Evolutionary conservation across 148 eudicot genomes (phyloP).

Genomic region (Rhododendron williamsianum): DNA sequence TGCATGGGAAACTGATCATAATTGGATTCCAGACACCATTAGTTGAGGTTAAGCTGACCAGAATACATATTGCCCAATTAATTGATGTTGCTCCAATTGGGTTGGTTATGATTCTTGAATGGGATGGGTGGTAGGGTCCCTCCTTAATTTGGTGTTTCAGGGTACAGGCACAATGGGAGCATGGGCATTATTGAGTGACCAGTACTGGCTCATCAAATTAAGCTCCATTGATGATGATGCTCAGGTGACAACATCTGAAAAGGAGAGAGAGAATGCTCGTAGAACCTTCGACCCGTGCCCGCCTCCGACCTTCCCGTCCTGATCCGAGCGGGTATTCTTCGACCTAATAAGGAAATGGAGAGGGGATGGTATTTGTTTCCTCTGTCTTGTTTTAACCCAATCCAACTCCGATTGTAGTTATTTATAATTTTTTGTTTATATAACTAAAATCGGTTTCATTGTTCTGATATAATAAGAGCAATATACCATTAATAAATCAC

Average conservation of each 20-base stretch:
- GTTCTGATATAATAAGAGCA: no score
- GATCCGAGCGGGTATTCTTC: no score
- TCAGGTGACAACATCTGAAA: neutral
- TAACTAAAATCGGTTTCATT: no score
- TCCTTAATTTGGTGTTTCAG: neutral
- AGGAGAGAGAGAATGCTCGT: neutral
- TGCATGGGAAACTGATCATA: neutral
- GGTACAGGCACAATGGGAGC: slow-evolving; percentile 5
- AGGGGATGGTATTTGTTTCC: no score
- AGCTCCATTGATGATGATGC: neutral
- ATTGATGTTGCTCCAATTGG: neutral
- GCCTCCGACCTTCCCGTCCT: no score
- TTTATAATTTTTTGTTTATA: no score
- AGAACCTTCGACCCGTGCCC: no score
- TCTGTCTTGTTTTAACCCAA: no score
- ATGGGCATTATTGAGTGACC: neutral
- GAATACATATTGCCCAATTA: neutral
- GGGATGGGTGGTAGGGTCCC: slow-evolving; percentile 1
- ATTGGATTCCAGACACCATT: neutral
- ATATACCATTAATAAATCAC: no score
- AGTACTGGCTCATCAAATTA: neutral
- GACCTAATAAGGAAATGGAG: no score
- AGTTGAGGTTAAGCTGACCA: neutral
- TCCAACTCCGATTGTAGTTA: no score
- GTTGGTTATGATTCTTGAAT: neutral